Base-by-base conservation (phyloP, 805 yeast genomes). In the Torulaspora microellipsoides region DNA sequence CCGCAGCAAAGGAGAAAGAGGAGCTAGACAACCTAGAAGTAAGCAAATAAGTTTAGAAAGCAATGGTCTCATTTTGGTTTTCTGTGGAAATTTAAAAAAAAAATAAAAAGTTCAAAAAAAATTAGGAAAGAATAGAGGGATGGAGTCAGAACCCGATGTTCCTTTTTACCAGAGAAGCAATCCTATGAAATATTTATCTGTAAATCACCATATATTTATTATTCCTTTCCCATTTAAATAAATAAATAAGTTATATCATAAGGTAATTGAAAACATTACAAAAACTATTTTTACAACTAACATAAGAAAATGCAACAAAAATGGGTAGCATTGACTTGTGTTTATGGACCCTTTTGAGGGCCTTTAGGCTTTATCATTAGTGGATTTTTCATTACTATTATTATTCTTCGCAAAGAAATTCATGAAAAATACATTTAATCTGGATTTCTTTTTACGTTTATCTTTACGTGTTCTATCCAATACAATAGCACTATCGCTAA, bases 1-100 rank as follows among this genome's bases (percentile, higher is more conserved):
- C 86, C 59, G 97, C 87, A 69, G 83, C 81, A 38, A 74, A 77
- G 52, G 99, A 93, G 76, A 88, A 83, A 72, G 81, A 76, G 50
- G 93, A 83, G 63, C 80, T 93, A 63, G 95, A 93, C 76, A 84
- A 86, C 76, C 74, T 87, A 55, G 71, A 59, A 44, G 69, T 73
- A 46, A 42, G 49, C 48, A 54, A 52, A 50, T 55, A 47, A 42
- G 36, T 14, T 23, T n/a, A 10, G 4, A 20, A 20, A 20, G 8
- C 8, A 20, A 20, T 20, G 25, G 7, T 20, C 25, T 20, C 6
- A 7, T 20, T 7, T 20, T 20, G 8, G 8, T 20, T 20, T 20
- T 20, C 25, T 20, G 25, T 20, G 25, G 25, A 8, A 20, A 20
- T 3, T 20, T 4, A 20, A 20, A 20, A 20, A 20, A 20, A 20